Percentiles rank a stretch among this genome's conserved stretches.
Conservation (phyloP, 1,284 basidiomycete genomes). For the Volvariella volvacea region DNA sequence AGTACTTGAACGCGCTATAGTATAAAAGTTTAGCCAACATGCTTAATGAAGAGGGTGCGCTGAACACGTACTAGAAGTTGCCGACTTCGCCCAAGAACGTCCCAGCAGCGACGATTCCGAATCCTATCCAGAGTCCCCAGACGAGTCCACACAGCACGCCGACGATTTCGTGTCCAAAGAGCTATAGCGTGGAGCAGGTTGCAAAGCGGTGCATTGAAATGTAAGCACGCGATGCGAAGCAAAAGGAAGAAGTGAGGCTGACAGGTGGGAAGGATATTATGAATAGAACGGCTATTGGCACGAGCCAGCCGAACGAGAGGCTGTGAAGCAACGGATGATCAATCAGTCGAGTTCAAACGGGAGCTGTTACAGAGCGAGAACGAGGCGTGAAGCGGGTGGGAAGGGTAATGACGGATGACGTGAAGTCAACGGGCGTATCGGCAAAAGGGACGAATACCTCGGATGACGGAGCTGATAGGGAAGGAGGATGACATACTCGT, state of each 20-base stretch:
- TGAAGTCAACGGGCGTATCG: too few relatives aligned
- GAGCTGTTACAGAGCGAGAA: too few relatives aligned
- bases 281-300: constrained; percentile 77
- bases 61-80: constrained; percentile 55
- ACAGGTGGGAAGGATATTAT: constrained; percentile 75
- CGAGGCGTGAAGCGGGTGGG: too few relatives aligned
- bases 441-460: background rate
- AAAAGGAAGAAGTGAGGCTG: constrained; percentile 14
- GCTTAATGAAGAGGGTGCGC: background rate
- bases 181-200: too few relatives aligned
- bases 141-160: constrained; percentile 74
- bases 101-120: constrained; percentile 60
- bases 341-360: too few relatives aligned
- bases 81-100: constrained; percentile 65
- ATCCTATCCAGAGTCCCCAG: constrained; percentile 64
- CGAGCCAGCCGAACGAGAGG: constrained; percentile 60
- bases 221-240: background rate
- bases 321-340: constrained; percentile 20
- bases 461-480: background rate
- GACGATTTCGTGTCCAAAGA: constrained; percentile 77
- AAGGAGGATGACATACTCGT: constrained; percentile 33
- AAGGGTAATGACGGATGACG: too few relatives aligned
- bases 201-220: constrained; percentile 5
- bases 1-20: constrained; percentile 57
- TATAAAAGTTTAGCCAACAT: background rate